These are phyloP conservation scores for Diutina pseudorugosa DNA, from an alignment of 1,139 yeast species.

Conservation along the genomic window DNA sequence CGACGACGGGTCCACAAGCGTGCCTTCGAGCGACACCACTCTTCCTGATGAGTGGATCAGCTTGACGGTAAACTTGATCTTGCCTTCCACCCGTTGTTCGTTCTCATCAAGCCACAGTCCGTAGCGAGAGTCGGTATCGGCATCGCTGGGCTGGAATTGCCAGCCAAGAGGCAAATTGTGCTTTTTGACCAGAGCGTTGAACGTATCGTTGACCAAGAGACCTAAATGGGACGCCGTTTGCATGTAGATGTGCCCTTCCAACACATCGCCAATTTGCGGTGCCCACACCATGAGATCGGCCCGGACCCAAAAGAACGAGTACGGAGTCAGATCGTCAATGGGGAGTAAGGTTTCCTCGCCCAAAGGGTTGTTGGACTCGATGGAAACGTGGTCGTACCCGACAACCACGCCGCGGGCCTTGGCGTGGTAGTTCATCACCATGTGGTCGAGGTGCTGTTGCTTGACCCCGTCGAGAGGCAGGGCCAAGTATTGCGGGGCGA, in stretches of 20 bases:
- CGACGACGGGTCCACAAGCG: conserved; percentile 52
- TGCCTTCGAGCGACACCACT: conserved; percentile 78
- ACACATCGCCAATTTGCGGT: conserved; percentile 71
- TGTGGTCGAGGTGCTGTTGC: conserved; percentile 80
- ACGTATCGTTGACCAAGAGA: conserved; percentile 78
- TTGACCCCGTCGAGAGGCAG: conserved; percentile 69
- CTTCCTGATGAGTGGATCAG: conserved; percentile 68
- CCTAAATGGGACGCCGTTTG: conserved; percentile 96
- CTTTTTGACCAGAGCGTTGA: conserved; percentile 86
- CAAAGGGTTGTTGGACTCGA: conserved; percentile 24
- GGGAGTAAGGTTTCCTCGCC: conserved; percentile 15
- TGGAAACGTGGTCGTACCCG: conserved; percentile 54
- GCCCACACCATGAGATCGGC: conserved; percentile 85
- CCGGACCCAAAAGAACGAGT: conserved; percentile 74
- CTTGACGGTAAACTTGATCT: conserved; percentile 60
- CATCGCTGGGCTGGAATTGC: conserved; percentile 72
- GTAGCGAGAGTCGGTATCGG: conserved; percentile 46
- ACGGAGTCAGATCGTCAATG: conserved; percentile 61
- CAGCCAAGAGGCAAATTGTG: conserved; percentile 73
- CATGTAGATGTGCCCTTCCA: conserved; percentile 82
- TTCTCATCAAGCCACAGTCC: conserved; percentile 82
- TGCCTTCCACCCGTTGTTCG: conserved; percentile 70
- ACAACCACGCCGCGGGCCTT: conserved; percentile 74
- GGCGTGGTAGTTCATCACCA: conserved; percentile 71
- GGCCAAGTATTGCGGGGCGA: conserved; percentile 68